A percentile compares a stretch with the other conserved stretches of the same genome.
Evolutionary conservation across 1,139 yeast genomes (phyloP).

Genomic region (Suhomyces choctaworum): DNA sequence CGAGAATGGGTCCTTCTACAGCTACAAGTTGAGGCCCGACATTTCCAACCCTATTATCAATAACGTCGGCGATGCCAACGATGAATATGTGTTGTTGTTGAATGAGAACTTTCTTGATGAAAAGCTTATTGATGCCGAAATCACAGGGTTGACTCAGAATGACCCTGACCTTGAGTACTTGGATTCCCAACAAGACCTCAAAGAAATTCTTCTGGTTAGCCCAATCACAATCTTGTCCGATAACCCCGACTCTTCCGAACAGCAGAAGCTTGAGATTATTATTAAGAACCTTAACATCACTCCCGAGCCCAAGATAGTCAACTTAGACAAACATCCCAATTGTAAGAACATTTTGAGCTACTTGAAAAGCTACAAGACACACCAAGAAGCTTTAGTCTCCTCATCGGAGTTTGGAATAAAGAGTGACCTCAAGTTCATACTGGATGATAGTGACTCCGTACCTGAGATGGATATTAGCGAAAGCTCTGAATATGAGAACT

Average conservation of each 20-base stretch:
- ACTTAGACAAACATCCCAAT: constrained; percentile 36
- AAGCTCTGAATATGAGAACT: constrained; percentile 3
- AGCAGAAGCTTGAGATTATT: constrained; percentile 25
- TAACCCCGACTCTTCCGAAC: constrained; percentile 19
- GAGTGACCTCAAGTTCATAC: constrained; percentile 13
- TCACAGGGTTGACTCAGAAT: constrained; percentile 1
- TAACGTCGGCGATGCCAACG: constrained; percentile 9
- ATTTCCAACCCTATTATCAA: constrained; percentile 11
- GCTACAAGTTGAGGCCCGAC: background rate
- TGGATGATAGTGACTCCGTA: constrained; percentile 11
- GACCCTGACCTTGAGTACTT: constrained; percentile 6
- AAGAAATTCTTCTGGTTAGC: constrained; percentile 32
- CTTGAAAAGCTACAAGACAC: constrained; percentile 23
- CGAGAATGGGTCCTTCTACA: background rate
- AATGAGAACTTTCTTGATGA: constrained; percentile 5
- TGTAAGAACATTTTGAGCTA: constrained; percentile 26
- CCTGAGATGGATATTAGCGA: constrained; percentile 11
- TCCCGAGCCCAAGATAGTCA: constrained; percentile 36
- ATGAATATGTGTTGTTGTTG: constrained; percentile 9
- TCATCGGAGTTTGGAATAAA: constrained; percentile 9
- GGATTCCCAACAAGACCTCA: constrained; percentile 24
- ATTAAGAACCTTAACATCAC: constrained; percentile 24
- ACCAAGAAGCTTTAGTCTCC: constrained; percentile 7
- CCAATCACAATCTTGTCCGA: constrained; percentile 28
- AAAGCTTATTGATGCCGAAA: constrained; percentile 2